phyloP scores from a whole-genome alignment of 1,139 yeast species.

The Taphrina deformans region DNA sequence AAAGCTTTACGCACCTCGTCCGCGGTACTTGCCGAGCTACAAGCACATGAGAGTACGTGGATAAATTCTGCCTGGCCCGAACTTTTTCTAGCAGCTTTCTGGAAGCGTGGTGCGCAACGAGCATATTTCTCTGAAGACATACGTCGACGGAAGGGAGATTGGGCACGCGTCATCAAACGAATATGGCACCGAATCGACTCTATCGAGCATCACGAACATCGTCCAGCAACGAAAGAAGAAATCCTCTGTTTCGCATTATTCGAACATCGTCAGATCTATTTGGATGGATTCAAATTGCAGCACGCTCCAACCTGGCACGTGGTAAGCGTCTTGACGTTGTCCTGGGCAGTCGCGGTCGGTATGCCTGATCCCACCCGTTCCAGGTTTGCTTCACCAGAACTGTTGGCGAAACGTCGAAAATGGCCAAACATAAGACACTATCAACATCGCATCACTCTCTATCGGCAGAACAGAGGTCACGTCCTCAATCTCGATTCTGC shows the following conservation, averaged over 20 bases:
- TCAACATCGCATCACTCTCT: neutral
- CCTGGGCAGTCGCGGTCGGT: neutral
- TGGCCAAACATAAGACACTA: neutral
- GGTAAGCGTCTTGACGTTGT: neutral
- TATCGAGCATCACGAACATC: neutral
- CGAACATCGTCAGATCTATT: neutral
- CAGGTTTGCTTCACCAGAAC: neutral
- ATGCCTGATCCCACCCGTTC: neutral
- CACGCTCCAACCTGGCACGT: neutral
- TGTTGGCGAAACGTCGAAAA: neutral
- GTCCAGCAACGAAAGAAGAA: neutral
- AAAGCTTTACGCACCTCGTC: neutral
- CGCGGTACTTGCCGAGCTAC: neutral
- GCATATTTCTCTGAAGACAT: neutral
- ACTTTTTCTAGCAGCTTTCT: constrained; percentile 1
- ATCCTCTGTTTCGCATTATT: neutral
- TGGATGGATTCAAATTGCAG: neutral
- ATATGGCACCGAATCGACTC: constrained; percentile 2
- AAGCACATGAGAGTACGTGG: neutral
- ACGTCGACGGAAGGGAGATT: constrained; percentile 1
- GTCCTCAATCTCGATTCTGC: neutral
- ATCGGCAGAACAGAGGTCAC: neutral
- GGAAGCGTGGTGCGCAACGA: constrained; percentile 20
- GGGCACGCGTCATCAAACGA: neutral
- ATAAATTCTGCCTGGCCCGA: constrained; percentile 12